phyloP scores from a whole-genome alignment of 2,329 filamentous ascomycete genomes.

The Rhytidhysteron rufulum region DNA sequence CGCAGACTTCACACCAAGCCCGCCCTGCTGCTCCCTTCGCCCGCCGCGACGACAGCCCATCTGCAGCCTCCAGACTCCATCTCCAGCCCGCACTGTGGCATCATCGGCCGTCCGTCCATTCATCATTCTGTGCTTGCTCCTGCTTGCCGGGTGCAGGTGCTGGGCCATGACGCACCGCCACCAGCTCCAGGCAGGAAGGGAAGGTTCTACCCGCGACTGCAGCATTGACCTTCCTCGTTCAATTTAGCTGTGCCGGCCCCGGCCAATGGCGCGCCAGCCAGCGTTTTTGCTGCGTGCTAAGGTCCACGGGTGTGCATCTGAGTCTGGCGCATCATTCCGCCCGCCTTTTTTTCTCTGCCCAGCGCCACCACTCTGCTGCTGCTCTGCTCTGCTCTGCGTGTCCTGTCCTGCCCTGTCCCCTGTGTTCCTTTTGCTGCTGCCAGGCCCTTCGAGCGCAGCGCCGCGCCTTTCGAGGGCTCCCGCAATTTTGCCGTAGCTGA shows the following conservation, averaged over 20 bases:
- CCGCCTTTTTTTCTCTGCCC: conserved; percentile 1
- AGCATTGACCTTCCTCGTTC: conserved; percentile 3
- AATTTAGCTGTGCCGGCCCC: neutral
- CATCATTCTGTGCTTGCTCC: no score
- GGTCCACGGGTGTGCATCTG: no score
- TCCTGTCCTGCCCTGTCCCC: neutral
- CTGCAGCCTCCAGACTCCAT: neutral
- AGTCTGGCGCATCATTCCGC: conserved; percentile 2
- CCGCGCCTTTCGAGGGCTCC: neutral
- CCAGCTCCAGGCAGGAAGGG: no score
- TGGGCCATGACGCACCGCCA: conserved; percentile 1
- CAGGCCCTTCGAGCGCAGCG: neutral
- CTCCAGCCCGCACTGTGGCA: neutral
- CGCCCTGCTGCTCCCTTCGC: neutral
- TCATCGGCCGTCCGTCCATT: neutral
- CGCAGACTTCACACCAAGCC: neutral
- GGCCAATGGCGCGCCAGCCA: neutral
- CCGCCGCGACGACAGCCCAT: neutral
- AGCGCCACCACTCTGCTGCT: neutral
- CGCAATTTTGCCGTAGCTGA: conserved; percentile 5
- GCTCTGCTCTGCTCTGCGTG: neutral
- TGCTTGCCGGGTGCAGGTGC: no score
- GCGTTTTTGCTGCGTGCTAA: no score
- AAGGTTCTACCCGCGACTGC: conserved; percentile 2
- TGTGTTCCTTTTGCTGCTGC: neutral